phyloP scores from a whole-genome alignment of 2,329 filamentous ascomycete species.

The Aspergillus hortae region DNA sequence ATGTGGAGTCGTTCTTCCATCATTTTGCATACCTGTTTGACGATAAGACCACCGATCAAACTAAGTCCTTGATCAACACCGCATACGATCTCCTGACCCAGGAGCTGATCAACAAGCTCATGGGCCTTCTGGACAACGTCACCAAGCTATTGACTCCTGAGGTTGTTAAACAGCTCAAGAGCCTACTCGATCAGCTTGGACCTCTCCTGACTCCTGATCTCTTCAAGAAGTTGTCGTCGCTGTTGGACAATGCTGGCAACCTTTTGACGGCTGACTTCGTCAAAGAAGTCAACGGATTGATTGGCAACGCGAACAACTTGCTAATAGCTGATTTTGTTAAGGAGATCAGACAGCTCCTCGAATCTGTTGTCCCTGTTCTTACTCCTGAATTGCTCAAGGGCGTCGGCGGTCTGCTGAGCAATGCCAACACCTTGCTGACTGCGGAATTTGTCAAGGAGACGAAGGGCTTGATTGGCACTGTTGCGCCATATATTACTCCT shows the following conservation, averaged over 20 bases:
- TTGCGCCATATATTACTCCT: constrained; percentile 14
- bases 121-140: constrained; percentile 16
- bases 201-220: constrained; percentile 14
- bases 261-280: constrained; percentile 21
- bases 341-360: constrained; percentile 23
- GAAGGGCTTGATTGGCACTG: constrained; percentile 16
- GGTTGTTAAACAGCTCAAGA: constrained; percentile 23
- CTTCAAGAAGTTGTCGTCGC: constrained; percentile 12
- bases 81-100: constrained; percentile 22
- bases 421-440: constrained; percentile 29
- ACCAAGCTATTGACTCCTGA: constrained; percentile 15
- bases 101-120: constrained; percentile 23
- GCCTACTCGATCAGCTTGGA: constrained; percentile 17
- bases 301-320: constrained; percentile 26
- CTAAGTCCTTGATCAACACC: constrained; percentile 25
- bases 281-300: constrained; percentile 27
- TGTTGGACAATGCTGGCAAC: constrained; percentile 18
- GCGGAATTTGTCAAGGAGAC: constrained; percentile 27
- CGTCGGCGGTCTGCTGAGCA: constrained; percentile 16
- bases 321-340: constrained; percentile 24
- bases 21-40: constrained; percentile 31
- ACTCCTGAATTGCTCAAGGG: constrained; percentile 22
- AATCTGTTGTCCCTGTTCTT: constrained; percentile 24
- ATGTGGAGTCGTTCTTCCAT: constrained; percentile 33
- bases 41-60: constrained; percentile 28